Evolutionary conservation across 306 rosid genomes (phyloP).

Genomic region (Carpinus fangiana): DNA sequence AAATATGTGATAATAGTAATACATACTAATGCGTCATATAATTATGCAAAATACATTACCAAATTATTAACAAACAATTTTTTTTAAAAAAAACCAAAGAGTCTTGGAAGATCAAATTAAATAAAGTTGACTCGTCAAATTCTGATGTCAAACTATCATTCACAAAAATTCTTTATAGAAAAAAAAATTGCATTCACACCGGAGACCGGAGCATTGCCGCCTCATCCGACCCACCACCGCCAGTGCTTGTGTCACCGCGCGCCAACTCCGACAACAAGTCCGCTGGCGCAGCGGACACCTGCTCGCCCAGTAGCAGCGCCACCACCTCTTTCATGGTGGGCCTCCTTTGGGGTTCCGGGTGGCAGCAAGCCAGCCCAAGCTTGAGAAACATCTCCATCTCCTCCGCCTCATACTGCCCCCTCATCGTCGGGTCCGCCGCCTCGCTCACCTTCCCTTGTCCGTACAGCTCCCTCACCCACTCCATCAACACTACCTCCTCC

Average conservation of each 20-base stretch:
- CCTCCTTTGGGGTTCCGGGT: slow-evolving; percentile 73
- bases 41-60: too few relatives aligned
- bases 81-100: too few relatives aligned
- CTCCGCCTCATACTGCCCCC: slow-evolving; percentile 47
- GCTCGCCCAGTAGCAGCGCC: slow-evolving; percentile 57
- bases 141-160: neutral
- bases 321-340: slow-evolving; percentile 84
- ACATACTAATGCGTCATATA: too few relatives aligned
- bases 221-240: slow-evolving; percentile 5
- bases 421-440: slow-evolving; percentile 63
- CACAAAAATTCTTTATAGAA: neutral
- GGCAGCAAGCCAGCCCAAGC: slow-evolving; percentile 91
- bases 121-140: neutral
- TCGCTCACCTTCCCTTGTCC: slow-evolving; percentile 38
- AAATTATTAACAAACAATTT: too few relatives aligned
- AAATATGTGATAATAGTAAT: too few relatives aligned
- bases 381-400: slow-evolving; percentile 74
- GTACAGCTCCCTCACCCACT: slow-evolving; percentile 81
- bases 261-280: slow-evolving; percentile 52
- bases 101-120: too few relatives aligned
- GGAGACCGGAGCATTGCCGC: slow-evolving; percentile 13
- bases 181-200: slow-evolving; percentile 31
- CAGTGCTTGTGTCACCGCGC: slow-evolving; percentile 12
- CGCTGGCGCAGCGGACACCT: slow-evolving; percentile 37
- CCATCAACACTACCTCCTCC: slow-evolving; percentile 69